These are phyloP conservation scores for Monosporascus sp. DNA, from an alignment of 2,329 filamentous ascomycete species.

Conservation along the genomic window DNA sequence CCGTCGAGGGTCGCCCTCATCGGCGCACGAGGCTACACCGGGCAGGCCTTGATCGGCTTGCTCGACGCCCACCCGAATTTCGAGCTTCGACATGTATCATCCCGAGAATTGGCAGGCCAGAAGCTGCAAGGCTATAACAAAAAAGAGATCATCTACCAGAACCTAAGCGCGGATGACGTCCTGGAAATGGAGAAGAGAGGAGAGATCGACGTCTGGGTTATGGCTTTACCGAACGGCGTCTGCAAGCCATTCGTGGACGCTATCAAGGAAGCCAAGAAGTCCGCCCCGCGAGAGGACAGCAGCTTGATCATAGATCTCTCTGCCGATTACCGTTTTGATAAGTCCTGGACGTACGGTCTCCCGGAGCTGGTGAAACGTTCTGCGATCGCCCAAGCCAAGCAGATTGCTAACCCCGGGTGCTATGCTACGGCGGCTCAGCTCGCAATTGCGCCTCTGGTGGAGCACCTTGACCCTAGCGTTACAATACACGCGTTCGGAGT, in stretches of 20 bases:
- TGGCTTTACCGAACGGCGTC: constrained; percentile 92
- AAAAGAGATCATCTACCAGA: constrained; percentile 88
- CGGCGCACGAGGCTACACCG: constrained; percentile 89
- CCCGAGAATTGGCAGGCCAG: constrained; percentile 83
- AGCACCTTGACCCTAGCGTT: too few relatives aligned
- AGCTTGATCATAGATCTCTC: constrained; percentile 89
- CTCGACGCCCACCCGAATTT: constrained; percentile 84
- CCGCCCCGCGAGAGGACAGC: constrained; percentile 38
- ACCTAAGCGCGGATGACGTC: constrained; percentile 80
- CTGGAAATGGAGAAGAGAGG: constrained; percentile 76
- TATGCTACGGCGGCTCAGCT: constrained; percentile 92
- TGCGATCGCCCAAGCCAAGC: constrained; percentile 69
- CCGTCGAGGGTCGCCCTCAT: constrained; percentile 81
- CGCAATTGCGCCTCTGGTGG: constrained; percentile 76
- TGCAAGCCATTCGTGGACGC: constrained; percentile 93
- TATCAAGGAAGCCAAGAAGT: constrained; percentile 63
- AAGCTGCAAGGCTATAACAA: constrained; percentile 87
- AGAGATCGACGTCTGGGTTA: constrained; percentile 92
- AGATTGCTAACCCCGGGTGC: constrained; percentile 90
- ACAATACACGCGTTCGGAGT: constrained; percentile 96
- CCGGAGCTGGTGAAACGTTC: constrained; percentile 77
- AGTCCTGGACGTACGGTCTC: constrained; percentile 81
- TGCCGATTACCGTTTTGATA: constrained; percentile 92
- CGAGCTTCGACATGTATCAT: constrained; percentile 87
- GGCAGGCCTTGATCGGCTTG: constrained; percentile 81